These are phyloP conservation scores for Vitis rupestris DNA, from an alignment of 164 flowering plant genomes.

Conservation along the genomic window DNA sequence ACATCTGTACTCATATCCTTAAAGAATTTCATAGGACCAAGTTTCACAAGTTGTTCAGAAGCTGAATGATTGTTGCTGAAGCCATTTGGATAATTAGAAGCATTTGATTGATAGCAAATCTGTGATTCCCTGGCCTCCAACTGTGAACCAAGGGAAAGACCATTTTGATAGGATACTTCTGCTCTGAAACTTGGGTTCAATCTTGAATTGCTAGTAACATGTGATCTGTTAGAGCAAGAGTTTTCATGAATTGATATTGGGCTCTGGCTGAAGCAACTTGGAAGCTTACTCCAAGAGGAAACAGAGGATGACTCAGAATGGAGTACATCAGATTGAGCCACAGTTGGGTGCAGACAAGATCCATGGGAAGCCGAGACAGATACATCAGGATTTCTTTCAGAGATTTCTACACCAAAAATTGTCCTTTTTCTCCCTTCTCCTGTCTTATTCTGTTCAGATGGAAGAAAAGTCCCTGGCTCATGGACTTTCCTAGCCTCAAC, in stretches of 20 bases:
- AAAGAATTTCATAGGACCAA: constrained; percentile 1
- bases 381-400: constrained; percentile 25
- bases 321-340: constrained; percentile 14
- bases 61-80: constrained; percentile 10
- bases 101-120: background rate
- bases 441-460: constrained; percentile 21
- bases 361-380: constrained; percentile 17
- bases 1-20: background rate
- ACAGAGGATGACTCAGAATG: constrained; percentile 21
- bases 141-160: constrained; percentile 10
- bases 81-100: constrained; percentile 12
- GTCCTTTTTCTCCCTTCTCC: constrained; percentile 26
- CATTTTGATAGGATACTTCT: constrained; percentile 24
- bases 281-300: constrained; percentile 30
- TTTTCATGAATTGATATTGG: constrained; percentile 23
- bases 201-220: constrained; percentile 8
- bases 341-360: constrained; percentile 10
- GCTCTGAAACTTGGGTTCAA: constrained; percentile 14
- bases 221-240: constrained; percentile 17
- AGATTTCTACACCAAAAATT: constrained; percentile 38
- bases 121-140: constrained; percentile 22
- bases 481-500: constrained; percentile 23
- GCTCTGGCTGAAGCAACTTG: constrained; percentile 16
- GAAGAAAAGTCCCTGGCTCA: constrained; percentile 20
- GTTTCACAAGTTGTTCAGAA: constrained; percentile 23